Percentiles rank a stretch among this genome's conserved stretches.
Conservation (phyloP, 1,284 basidiomycete species). For the Gomphus sp. region DNA sequence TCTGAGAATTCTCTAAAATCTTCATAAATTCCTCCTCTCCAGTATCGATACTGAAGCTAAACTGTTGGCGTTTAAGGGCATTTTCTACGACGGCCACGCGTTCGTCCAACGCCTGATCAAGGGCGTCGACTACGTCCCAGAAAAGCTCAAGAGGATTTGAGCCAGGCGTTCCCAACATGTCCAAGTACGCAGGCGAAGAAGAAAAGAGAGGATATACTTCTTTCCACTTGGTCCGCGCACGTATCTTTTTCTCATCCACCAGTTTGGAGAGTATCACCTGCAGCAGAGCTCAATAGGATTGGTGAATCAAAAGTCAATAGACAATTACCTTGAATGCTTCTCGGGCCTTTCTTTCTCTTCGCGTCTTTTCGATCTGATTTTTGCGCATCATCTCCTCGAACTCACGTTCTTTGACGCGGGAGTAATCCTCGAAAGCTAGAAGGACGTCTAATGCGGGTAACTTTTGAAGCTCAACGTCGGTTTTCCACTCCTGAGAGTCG, state of each 20-base stretch:
- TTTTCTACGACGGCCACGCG: slow-evolving; percentile 59
- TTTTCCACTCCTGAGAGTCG: slow-evolving; percentile 70
- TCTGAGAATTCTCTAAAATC: slow-evolving; percentile 40
- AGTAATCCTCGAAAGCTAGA: slow-evolving; percentile 86
- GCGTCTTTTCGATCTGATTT: slow-evolving; percentile 71
- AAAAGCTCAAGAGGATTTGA: slow-evolving; percentile 93
- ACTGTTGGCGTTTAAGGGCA: slow-evolving; percentile 43
- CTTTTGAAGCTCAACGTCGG: slow-evolving; percentile 64
- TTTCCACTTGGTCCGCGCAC: slow-evolving; percentile 86
- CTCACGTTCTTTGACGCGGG: slow-evolving; percentile 78
- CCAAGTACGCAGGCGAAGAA: slow-evolving; percentile 74
- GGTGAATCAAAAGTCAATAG: neutral
- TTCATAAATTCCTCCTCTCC: slow-evolving; percentile 50
- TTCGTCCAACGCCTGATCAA: slow-evolving; percentile 78
- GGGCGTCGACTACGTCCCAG: slow-evolving; percentile 85
- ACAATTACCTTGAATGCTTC: slow-evolving; percentile 72
- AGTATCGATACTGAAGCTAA: slow-evolving; percentile 47
- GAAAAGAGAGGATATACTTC: slow-evolving; percentile 71
- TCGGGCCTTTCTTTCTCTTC: slow-evolving; percentile 77
- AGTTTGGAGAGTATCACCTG: slow-evolving; percentile 68
- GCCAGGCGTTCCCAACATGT: slow-evolving; percentile 84
- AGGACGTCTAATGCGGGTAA: slow-evolving; percentile 86
- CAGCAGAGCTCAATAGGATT: neutral
- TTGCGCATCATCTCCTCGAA: slow-evolving; percentile 78
- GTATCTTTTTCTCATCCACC: slow-evolving; percentile 58